phyloP scores from a whole-genome alignment of 495 filamentous ascomycete species.

The Halenospora varia region DNA sequence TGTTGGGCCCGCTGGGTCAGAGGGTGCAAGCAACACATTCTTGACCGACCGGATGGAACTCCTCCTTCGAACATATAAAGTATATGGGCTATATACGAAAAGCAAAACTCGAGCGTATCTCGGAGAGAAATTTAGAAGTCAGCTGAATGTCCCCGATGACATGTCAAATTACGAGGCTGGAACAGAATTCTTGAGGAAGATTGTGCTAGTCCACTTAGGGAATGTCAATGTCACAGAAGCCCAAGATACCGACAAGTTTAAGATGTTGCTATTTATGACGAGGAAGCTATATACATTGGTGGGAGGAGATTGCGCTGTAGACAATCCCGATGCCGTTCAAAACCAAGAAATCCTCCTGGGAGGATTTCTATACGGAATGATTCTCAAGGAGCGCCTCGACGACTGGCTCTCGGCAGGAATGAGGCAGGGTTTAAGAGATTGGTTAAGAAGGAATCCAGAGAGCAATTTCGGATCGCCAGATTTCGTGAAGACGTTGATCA shows the following conservation, averaged over 20 bases:
- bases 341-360: slow-evolving; percentile 91
- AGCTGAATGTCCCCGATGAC: slow-evolving; percentile 74
- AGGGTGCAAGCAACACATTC: slow-evolving; percentile 82
- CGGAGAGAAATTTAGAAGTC: slow-evolving; percentile 82
- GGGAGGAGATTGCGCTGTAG: slow-evolving; percentile 83
- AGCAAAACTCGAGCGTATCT: slow-evolving; percentile 75
- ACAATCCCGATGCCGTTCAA: slow-evolving; percentile 94
- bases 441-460: slow-evolving; percentile 58
- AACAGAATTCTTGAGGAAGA: slow-evolving; percentile 80
- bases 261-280: slow-evolving; percentile 92
- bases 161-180: slow-evolving; percentile 84
- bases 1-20: slow-evolving; percentile 66
- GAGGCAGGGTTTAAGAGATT: slow-evolving; percentile 60
- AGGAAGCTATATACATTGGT: slow-evolving; percentile 90
- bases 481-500: slow-evolving; percentile 74
- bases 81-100: slow-evolving; percentile 74
- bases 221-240: slow-evolving; percentile 73
- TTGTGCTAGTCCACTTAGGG: slow-evolving; percentile 88
- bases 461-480: slow-evolving; percentile 62
- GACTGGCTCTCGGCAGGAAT: slow-evolving; percentile 71
- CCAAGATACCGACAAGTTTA: slow-evolving; percentile 88
- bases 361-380: slow-evolving; percentile 90
- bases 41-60: slow-evolving; percentile 92
- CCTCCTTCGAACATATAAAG: slow-evolving; percentile 87
- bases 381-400: slow-evolving; percentile 90